A percentile compares a stretch with the other conserved stretches of the same genome.
Conservation (phyloP, 2,329 filamentous ascomycete species). For the Ascochyta koolunga region DNA sequence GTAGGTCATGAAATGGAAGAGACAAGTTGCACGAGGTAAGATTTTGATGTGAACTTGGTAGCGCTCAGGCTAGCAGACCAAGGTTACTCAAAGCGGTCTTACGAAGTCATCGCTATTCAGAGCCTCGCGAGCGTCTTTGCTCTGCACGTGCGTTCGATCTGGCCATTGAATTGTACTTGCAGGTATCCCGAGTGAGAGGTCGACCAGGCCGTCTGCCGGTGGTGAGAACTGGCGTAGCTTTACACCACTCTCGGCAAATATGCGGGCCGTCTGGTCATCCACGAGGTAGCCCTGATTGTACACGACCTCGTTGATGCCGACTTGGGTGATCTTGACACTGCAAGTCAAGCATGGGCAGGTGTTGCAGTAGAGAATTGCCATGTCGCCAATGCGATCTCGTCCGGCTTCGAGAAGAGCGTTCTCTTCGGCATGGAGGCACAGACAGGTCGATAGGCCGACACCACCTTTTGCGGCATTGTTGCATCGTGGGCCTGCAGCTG, state of each 20-base stretch:
- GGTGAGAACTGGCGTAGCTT: slow-evolving; percentile 85
- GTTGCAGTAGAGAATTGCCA: slow-evolving; percentile 87
- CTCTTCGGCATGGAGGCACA: slow-evolving; percentile 98
- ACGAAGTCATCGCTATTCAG: slow-evolving; percentile 35
- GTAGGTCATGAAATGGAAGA: too few relatives aligned
- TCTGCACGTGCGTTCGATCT: not conserved
- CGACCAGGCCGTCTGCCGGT: slow-evolving; percentile 39
- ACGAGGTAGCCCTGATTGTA: slow-evolving; percentile 95
- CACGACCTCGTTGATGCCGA: slow-evolving; percentile 93
- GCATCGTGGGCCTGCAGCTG: slow-evolving; percentile 66
- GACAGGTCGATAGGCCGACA: slow-evolving; percentile 78
- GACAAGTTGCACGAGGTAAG: too few relatives aligned
- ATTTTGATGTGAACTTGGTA: too few relatives aligned
- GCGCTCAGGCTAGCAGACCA: too few relatives aligned
- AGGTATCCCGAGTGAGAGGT: slow-evolving; percentile 26
- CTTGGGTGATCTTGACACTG: slow-evolving; percentile 97
- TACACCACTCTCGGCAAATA: slow-evolving; percentile 85
- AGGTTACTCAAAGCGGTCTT: slow-evolving; percentile 15
- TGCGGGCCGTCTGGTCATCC: slow-evolving; percentile 78
- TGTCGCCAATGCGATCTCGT: slow-evolving; percentile 83
- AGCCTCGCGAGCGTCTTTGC: slow-evolving; percentile 29
- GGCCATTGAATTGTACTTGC: too few relatives aligned
- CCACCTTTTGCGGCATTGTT: slow-evolving; percentile 77
- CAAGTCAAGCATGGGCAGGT: slow-evolving; percentile 97
- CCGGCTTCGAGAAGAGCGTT: slow-evolving; percentile 95